Evolutionary conservation across 2,329 filamentous ascomycete species (phyloP), one percentile per base, ranked within the genome.

Genomic region (Cordyceps javanica): DNA sequence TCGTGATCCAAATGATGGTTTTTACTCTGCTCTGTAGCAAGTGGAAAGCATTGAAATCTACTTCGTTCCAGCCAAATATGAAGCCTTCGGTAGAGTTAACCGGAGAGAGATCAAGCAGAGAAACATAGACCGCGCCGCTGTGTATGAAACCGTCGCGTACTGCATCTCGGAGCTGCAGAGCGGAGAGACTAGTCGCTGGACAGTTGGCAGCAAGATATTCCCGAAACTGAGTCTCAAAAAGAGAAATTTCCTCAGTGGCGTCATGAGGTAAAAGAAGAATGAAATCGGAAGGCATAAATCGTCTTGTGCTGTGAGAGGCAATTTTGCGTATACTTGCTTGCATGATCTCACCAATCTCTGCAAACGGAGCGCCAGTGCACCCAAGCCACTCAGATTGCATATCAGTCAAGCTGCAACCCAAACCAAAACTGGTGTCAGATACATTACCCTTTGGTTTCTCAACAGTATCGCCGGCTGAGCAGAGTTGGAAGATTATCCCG

Each of bases 1-100:
- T 66, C 0, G 77, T 77, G 19, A 80, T 60, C 79, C 80, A 83
- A 1, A 83, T 48, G 1, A 82, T 62, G 2, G 73, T 70, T 16
- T 68, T 70, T 1, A 73, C 67, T 1, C 53, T 55, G 5, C 65
- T 62, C 3, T 78, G 64, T 16, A 83, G 62, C 0, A 62, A 60
- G 28, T 76, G 71, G 28, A 83, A 72, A 1, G 63, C 41, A 0
- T 69, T 54, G 60, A 80, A 83, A 5, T 72, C 64, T 0, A 62
- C 11, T 10, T 72, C 63, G 2, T 62, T 63, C 70, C 80, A 77
- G 34, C 66, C 57, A 60, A 75, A 77, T 28, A 81, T 28, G 5
- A 11, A 56, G 13, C 42, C 38, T 14, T 45, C 39, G 2, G 69
- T 53, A 6, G 68, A 60, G 1, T 57, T 26, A 5, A 63, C 62